phyloP scores from a whole-genome alignment of 2,329 filamentous ascomycete genomes.

The Diaporthe batatas region DNA sequence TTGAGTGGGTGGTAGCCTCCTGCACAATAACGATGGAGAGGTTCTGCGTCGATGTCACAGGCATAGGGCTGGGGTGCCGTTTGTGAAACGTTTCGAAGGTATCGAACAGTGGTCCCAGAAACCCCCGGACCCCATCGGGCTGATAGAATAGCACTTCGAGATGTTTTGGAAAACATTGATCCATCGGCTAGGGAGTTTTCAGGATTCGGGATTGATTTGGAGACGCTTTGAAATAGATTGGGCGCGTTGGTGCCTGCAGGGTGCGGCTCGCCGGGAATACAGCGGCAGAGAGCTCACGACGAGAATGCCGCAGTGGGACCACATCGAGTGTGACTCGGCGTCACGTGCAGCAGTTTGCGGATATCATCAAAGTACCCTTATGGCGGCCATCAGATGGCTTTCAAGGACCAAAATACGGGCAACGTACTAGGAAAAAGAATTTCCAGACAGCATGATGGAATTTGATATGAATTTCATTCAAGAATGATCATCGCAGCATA shows the following conservation, averaged over 20 bases:
- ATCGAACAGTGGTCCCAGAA: neutral
- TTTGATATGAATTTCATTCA: no score
- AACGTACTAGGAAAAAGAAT: no score
- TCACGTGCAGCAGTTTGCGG: neutral
- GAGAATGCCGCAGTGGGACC: neutral
- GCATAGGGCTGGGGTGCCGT: neutral
- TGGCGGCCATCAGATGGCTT: no score
- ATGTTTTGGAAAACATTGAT: neutral
- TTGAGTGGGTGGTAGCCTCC: neutral
- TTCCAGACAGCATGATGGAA: no score
- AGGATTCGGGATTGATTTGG: neutral
- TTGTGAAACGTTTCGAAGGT: neutral
- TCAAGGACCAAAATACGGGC: no score
- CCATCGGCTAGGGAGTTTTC: neutral
- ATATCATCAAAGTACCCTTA: no score
- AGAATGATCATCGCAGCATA: no score
- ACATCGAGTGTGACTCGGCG: no score
- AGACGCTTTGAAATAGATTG: neutral
- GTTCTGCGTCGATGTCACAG: neutral
- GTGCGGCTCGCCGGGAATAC: neutral
- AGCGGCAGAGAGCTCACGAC: neutral
- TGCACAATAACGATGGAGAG: neutral
- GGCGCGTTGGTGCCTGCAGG: neutral
- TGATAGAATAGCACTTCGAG: neutral
- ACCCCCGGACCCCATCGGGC: neutral